Conservation (phyloP, 2,329 filamentous ascomycete genomes). For the Penicillium sp. region DNA sequence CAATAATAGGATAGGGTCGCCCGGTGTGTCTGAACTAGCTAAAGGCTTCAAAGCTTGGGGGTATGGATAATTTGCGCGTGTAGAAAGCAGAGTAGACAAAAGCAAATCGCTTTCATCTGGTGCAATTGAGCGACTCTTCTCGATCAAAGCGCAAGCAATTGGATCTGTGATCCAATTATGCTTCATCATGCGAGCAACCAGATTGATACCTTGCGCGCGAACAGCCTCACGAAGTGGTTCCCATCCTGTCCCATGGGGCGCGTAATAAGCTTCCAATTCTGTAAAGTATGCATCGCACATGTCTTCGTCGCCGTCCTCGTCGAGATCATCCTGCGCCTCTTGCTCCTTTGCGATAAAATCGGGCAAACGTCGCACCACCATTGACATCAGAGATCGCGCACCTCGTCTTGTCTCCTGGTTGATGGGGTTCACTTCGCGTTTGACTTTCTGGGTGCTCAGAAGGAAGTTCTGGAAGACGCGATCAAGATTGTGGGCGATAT, state of each 20-base stretch:
- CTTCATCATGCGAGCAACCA: conserved; percentile 40
- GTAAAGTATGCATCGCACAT: conserved; percentile 47
- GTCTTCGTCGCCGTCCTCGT: conserved; percentile 37
- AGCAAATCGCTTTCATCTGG: conserved; percentile 41
- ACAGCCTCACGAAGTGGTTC: conserved; percentile 44
- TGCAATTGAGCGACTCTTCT: conserved; percentile 32
- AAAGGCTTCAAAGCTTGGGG: conserved; percentile 30
- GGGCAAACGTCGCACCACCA: conserved; percentile 38
- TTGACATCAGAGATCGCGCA: conserved; percentile 41
- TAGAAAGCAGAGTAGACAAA: conserved; percentile 35
- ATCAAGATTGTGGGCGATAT: conserved; percentile 39
- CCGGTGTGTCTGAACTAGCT: conserved; percentile 15
- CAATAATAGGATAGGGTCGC: conserved; percentile 35
- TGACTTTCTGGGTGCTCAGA: conserved; percentile 30
- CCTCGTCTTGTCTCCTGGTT: conserved; percentile 16
- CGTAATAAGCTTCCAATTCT: conserved; percentile 43
- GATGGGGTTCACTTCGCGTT: not conserved
- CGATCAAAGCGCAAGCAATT: conserved; percentile 35
- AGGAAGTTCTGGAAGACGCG: conserved; percentile 41
- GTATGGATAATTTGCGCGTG: conserved; percentile 30
- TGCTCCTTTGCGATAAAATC: conserved; percentile 44
- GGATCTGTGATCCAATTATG: conserved; percentile 38
- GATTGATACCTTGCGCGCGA: conserved; percentile 42
- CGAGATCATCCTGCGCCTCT: conserved; percentile 33
- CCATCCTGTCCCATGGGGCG: conserved; percentile 39